phyloP scores from a whole-genome alignment of 495 filamentous ascomycete species.

The Cryomyces minteri region DNA sequence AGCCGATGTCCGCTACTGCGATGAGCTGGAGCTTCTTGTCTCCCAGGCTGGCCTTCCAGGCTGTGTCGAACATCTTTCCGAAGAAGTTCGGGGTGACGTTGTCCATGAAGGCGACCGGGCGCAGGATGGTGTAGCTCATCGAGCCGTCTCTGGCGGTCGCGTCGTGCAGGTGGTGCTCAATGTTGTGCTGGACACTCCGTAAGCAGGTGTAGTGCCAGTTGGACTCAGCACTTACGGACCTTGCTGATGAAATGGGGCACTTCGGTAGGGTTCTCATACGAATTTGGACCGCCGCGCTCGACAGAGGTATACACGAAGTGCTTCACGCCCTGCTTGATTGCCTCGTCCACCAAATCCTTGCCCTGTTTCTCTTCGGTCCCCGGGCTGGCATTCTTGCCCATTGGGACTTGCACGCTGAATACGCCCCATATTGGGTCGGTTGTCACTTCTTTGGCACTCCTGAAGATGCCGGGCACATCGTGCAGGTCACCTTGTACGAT shows the following conservation, averaged over 20 bases:
- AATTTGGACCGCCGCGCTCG: slow-evolving; percentile 43
- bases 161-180: slow-evolving; percentile 39
- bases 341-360: slow-evolving; percentile 38
- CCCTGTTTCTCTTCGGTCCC: slow-evolving; percentile 41
- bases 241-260: slow-evolving; percentile 38
- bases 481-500: slow-evolving; percentile 39
- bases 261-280: slow-evolving; percentile 34
- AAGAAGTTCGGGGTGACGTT: slow-evolving; percentile 37
- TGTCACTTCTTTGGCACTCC: slow-evolving; percentile 22
- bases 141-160: slow-evolving; percentile 13
- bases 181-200: slow-evolving; percentile 31
- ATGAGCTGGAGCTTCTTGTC: slow-evolving; percentile 39
- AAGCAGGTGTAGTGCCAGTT: neutral
- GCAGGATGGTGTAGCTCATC: slow-evolving; percentile 26
- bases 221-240: no score
- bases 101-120: slow-evolving; percentile 44
- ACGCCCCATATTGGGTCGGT: slow-evolving; percentile 26
- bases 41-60: slow-evolving; percentile 26
- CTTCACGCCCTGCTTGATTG: slow-evolving; percentile 35
- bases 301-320: slow-evolving; percentile 50
- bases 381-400: slow-evolving; percentile 26
- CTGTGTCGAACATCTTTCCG: slow-evolving; percentile 39
- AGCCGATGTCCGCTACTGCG: slow-evolving; percentile 40
- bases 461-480: slow-evolving; percentile 32
- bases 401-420: slow-evolving; percentile 17